These are phyloP conservation scores for Auriscalpium vulgare DNA, from an alignment of 768 basidiomycete genomes.

Conservation along the genomic window DNA sequence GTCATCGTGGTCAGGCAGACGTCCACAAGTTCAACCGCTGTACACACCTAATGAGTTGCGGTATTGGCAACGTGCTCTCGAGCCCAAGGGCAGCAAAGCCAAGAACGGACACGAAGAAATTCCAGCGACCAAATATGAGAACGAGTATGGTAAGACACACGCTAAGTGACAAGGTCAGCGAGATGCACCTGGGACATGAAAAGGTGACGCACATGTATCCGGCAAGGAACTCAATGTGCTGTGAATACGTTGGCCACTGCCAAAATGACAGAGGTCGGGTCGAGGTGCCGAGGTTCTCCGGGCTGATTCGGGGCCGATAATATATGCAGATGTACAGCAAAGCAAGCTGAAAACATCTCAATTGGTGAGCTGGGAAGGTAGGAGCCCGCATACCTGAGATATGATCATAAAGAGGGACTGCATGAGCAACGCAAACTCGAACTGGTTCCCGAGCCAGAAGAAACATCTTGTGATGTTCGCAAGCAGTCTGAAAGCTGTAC, in stretches of 20 bases:
- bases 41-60: constrained; percentile 67
- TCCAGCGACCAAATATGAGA: constrained; percentile 62
- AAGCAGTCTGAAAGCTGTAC: constrained; percentile 40
- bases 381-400: constrained; percentile 50
- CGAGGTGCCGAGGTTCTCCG: constrained; percentile 53
- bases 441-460: constrained; percentile 80
- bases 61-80: constrained; percentile 82
- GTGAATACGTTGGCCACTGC: constrained; percentile 75
- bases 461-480: constrained; percentile 87
- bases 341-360: constrained; percentile 44
- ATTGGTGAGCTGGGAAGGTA: constrained; percentile 5
- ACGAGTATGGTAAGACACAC: constrained; percentile 67
- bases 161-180: constrained; percentile 20
- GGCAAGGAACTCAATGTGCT: constrained; percentile 78
- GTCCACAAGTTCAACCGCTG: constrained; percentile 4
- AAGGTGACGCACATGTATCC: constrained; percentile 53
- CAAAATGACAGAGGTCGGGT: constrained; percentile 69
- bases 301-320: constrained; percentile 53
- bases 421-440: constrained; percentile 68
- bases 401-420: constrained; percentile 83
- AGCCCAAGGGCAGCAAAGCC: constrained; percentile 77
- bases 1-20: constrained; percentile 1
- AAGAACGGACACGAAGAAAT: constrained; percentile 50
- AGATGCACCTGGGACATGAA: background rate
- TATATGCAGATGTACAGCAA: constrained; percentile 76